phyloP scores from a whole-genome alignment of 352 stramenopile species.

The Pythium aphanidermatum region DNA sequence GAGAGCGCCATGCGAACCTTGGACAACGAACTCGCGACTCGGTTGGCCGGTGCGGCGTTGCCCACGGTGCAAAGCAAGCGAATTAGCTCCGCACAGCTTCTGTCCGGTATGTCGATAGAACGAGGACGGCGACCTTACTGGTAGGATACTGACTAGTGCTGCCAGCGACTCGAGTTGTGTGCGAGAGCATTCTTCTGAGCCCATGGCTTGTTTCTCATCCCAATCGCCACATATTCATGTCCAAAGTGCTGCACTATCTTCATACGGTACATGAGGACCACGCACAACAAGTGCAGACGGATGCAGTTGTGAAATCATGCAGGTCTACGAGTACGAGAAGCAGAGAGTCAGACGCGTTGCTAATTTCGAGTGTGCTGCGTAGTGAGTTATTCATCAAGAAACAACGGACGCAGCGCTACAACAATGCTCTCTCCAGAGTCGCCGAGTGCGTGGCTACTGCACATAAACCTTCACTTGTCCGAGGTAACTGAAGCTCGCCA shows the following conservation, averaged over 20 bases:
- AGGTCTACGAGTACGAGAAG: too few relatives aligned
- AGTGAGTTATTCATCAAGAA: constrained; percentile 8
- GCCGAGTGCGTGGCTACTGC: too few relatives aligned
- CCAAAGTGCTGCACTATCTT: background rate
- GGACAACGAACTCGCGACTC: background rate
- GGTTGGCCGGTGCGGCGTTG: constrained; percentile 3
- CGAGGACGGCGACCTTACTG: too few relatives aligned
- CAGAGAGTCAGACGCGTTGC: too few relatives aligned
- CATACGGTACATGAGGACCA: too few relatives aligned
- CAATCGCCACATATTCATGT: too few relatives aligned
- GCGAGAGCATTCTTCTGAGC: constrained; percentile 13
- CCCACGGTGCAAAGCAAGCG: background rate
- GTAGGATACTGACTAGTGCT: too few relatives aligned
- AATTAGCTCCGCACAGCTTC: background rate
- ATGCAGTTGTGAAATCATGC: too few relatives aligned
- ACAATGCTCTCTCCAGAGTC: background rate
- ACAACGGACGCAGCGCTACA: background rate
- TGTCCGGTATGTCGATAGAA: constrained; percentile 6
- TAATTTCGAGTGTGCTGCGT: background rate
- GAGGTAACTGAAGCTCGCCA: background rate
- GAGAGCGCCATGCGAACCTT: background rate
- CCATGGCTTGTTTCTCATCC: constrained; percentile 14
- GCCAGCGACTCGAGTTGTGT: constrained; percentile 10
- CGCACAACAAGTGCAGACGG: too few relatives aligned
- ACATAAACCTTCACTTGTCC: background rate